Evolutionary conservation across 352 stramenopile genomes (phyloP), one percentile per base, ranked within the genome.

Genomic region (Phytophthora brassicae): DNA sequence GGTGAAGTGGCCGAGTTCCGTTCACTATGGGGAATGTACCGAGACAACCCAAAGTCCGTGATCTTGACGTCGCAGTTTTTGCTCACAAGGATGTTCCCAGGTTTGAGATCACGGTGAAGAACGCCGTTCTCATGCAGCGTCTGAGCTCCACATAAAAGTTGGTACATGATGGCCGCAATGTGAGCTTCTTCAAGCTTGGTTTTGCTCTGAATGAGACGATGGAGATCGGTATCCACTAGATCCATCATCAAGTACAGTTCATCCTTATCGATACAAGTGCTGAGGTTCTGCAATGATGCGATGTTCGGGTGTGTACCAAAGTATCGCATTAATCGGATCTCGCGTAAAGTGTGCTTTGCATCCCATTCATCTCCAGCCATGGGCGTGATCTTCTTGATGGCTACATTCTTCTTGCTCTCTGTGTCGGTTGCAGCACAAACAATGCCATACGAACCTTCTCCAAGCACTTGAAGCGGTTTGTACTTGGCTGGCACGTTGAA

Each of bases 171-270:
- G 23, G 90, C 95, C 57, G 85, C 82, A 41, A 91, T 68, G 48
- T 92, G 86, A 23, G 84, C 77, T 52, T 91, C 81, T 45, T 92
- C 80, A 9, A 94, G 80, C 55, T 92, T 94, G 5, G 85, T 94
- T 53, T 92, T 91, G 70, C 78, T 93, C 70, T 94, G 87, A 38
- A 97, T 95, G 56, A 97, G 79, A 0, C 86, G 76, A 43, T 96
- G 89, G 31, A 98, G 75, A 68, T 98, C 94, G 5, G 86, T 97
- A 65, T 98, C 94, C 9, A 98, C 86, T 31, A 98, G 81, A 41
- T 97, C 89, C 93, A 98, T 98, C 66, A 97, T 96, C 60, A 98
- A 90, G 66, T 98, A 98, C 16, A 98, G 76, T 67, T 97, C 92
- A 67, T 98, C 92, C 44, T 97, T 90, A 24, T 85, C 82, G 13